These are phyloP conservation scores for Microbotryum violaceum DNA, from an alignment of 1,284 basidiomycete genomes.

Conservation along the genomic window DNA sequence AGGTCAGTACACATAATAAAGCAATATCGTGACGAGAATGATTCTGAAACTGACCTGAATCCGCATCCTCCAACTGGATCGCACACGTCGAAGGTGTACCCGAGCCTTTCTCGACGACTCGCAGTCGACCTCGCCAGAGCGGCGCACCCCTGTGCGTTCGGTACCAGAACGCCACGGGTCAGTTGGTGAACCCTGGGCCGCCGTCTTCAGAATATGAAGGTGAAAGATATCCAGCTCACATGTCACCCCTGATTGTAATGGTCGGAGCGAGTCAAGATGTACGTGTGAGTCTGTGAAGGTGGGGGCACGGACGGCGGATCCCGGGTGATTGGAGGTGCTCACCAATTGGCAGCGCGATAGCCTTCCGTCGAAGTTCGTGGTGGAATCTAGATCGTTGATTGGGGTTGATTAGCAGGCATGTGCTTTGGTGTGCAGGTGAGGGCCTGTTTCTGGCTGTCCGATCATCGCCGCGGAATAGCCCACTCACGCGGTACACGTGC, in stretches of 20 bases:
- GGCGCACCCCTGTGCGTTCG: slow-evolving; percentile 44
- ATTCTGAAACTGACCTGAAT: slow-evolving; percentile 53
- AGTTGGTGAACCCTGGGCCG: too few relatives aligned
- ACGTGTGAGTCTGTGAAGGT: slow-evolving; percentile 4
- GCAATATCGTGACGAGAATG: slow-evolving; percentile 9
- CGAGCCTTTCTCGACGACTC: slow-evolving; percentile 61
- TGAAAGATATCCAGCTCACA: too few relatives aligned
- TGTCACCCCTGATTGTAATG: too few relatives aligned
- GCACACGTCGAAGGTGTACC: slow-evolving; percentile 47
- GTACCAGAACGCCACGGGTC: slow-evolving; percentile 42
- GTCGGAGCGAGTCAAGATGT: neutral
- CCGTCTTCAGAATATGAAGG: too few relatives aligned
- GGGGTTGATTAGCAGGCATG: neutral
- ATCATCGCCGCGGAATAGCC: slow-evolving; percentile 10
- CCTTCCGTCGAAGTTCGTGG: slow-evolving; percentile 74
- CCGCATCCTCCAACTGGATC: slow-evolving; percentile 65
- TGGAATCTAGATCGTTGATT: slow-evolving; percentile 60
- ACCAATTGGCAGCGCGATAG: slow-evolving; percentile 70
- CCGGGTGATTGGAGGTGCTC: neutral
- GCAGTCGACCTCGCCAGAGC: slow-evolving; percentile 81
- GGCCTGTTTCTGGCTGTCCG: too few relatives aligned
- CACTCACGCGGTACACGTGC: slow-evolving; percentile 53
- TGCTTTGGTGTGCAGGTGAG: slow-evolving; percentile 8
- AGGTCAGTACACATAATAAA: neutral
- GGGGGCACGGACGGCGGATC: neutral